Evolutionary conservation across 768 basidiomycete genomes (phyloP), one percentile per base, ranked within the genome.

Genomic region (Suillus brevipes): DNA sequence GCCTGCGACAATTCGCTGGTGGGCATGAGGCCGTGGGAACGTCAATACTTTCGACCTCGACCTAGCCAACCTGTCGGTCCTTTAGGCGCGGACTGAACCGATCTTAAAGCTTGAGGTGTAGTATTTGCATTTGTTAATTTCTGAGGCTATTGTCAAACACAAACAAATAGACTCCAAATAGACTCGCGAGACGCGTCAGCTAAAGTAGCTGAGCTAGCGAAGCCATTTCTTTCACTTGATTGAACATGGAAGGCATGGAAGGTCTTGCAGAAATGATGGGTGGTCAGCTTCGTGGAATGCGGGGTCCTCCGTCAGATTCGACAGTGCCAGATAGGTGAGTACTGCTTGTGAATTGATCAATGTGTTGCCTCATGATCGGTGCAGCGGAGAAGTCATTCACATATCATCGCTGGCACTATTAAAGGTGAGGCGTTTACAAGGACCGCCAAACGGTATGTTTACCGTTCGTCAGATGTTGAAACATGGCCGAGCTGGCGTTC

Each of bases 401-500:
- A 99, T 99, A 72, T 97, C 95, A 20, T 96, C 95, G 10, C 81
- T 99, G 3, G 97, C 97, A n/a, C 83, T 99, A 18, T 83, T 99
- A 60, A 99, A 99, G 88, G 97, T 92, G 45, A 58, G 82, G 68
- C 34, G n/a, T 20, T 34, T 12, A 43, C 23, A 2, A 34, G 34
- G 60, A 23, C 40, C 28, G 37, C 36, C 31, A 18, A 14, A 38
- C 43, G 45, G 31, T 66, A 56, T 18, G n/a, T 53, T 66, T 60
- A 64, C 65, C 47, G 57, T n/a, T 42, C 14, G 23, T 37, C 70
- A 99, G 96, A 99, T 99, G 97, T 81, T 99, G 66, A 99, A 99
- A 79, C 97, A 99, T 73, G 97, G 97, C 25, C 90, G 97, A 61
- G 96, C 97, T 47, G 97, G 97, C 65, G 97, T 99, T 34, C 97